A percentile compares a stretch with the other conserved stretches of the same genome.
phyloP scores from a whole-genome alignment of 441 rosid species.

The Euphorbia schlechtendalii region DNA sequence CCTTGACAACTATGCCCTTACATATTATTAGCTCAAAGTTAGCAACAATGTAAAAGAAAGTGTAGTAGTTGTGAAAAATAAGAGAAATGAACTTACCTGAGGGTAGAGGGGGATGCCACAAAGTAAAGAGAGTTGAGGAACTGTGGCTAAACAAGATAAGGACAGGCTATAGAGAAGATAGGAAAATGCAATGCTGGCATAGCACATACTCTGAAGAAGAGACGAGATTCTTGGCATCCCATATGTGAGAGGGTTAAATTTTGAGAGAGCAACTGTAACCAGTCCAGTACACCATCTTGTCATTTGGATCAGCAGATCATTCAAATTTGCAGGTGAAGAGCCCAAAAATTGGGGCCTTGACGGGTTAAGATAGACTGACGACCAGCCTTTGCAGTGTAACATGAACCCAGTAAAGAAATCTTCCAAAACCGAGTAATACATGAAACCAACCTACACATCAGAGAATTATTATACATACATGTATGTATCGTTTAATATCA shows the following conservation, averaged over 20 bases:
- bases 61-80: no score
- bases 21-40: no score
- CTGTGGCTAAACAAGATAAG: conserved; percentile 25
- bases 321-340: conserved; percentile 19
- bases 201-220: conserved; percentile 20
- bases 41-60: background rate
- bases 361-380: conserved; percentile 28
- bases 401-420: conserved; percentile 39
- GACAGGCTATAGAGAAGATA: conserved; percentile 22
- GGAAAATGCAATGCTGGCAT: conserved; percentile 11
- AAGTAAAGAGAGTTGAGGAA: conserved; percentile 40
- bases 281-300: conserved; percentile 36
- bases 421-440: conserved; percentile 30
- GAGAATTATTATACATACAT: no score
- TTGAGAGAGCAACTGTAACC: conserved; percentile 24
- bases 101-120: conserved; percentile 37
- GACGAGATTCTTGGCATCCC: conserved; percentile 22
- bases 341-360: conserved; percentile 36
- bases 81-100: conserved; percentile 23
- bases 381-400: conserved; percentile 36
- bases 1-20: no score
- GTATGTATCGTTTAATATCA: no score
- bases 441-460: conserved; percentile 29
- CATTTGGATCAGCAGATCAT: conserved; percentile 22
- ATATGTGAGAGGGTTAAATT: conserved; percentile 35